Evolutionary conservation across 2,329 filamentous ascomycete genomes (phyloP).

Genomic region (Fusarium chlamydosporum): DNA sequence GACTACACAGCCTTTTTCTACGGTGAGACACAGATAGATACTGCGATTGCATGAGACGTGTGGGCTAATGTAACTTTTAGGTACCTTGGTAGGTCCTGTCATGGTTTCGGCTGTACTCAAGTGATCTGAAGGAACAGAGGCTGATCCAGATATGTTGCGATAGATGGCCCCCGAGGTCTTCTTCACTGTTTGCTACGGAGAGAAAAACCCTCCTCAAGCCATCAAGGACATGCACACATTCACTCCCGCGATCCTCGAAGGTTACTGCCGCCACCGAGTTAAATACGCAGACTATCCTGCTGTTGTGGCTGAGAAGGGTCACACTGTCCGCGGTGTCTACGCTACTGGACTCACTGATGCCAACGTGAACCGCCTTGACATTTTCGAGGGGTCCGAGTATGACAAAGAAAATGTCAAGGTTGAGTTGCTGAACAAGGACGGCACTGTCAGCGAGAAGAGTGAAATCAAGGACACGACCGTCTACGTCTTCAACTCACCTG

Average conservation of each 20-base stretch:
- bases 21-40: conserved; percentile 56
- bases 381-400: conserved; percentile 86
- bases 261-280: conserved; percentile 80
- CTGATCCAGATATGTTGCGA: conserved; percentile 43
- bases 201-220: conserved; percentile 62
- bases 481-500: conserved; percentile 72
- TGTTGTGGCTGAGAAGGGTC: conserved; percentile 70
- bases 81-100: conserved; percentile 54
- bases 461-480: conserved; percentile 69
- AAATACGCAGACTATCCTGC: conserved; percentile 82
- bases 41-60: too few species aligned
- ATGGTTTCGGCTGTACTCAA: neutral
- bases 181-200: conserved; percentile 83
- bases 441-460: conserved; percentile 56
- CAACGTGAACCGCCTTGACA: conserved; percentile 81
- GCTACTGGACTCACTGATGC: conserved; percentile 83
- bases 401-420: conserved; percentile 68
- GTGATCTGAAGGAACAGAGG: neutral
- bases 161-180: conserved; percentile 90
- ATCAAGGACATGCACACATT: conserved; percentile 71
- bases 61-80: conserved; percentile 31
- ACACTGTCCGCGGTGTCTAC: conserved; percentile 79
- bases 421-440: conserved; percentile 63
- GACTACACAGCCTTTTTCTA: conserved; percentile 70
- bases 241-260: conserved; percentile 80